These are phyloP conservation scores for Mortierella sp. DNA, from an alignment of 371 early-diverging fungal genomes.

Conservation along the genomic window DNA sequence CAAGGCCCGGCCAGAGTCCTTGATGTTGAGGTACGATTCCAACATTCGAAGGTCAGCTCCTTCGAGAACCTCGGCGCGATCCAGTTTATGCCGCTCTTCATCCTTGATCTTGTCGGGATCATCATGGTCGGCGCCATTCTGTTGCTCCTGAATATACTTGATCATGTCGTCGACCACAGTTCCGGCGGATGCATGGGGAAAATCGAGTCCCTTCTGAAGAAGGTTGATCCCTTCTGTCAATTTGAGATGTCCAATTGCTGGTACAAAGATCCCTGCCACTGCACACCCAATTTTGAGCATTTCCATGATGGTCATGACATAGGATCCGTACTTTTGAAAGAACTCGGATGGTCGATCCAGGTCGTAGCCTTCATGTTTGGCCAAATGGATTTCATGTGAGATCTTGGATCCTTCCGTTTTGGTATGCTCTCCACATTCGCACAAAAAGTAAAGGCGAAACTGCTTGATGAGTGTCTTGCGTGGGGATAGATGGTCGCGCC, in stretches of 20 bases:
- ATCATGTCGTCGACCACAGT: slow-evolving; percentile 6
- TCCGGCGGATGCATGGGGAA: not conserved
- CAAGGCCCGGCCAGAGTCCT: slow-evolving; percentile 7
- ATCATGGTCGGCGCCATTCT: too few species aligned
- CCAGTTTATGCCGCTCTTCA: not conserved
- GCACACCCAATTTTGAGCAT: slow-evolving; percentile 20
- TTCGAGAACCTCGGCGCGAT: slow-evolving; percentile 2
- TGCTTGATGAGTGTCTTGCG: slow-evolving; percentile 12
- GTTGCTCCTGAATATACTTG: not conserved
- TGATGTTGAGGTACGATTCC: slow-evolving; percentile 10
- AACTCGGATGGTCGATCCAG: slow-evolving; percentile 30
- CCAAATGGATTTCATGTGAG: slow-evolving; percentile 31
- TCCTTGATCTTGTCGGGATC: not conserved
- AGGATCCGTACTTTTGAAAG: slow-evolving; percentile 30
- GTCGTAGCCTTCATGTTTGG: slow-evolving; percentile 40
- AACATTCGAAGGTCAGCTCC: slow-evolving; percentile 21
- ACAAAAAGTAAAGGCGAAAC: slow-evolving; percentile 34
- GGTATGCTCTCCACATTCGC: slow-evolving; percentile 32
- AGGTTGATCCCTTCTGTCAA: slow-evolving; percentile 11
- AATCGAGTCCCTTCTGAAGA: not conserved
- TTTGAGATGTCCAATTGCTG: slow-evolving; percentile 9
- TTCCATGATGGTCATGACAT: slow-evolving; percentile 26
- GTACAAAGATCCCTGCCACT: slow-evolving; percentile 23
- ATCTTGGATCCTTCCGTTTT: not conserved
- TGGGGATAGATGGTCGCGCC: not conserved